These are phyloP conservation scores for Alternaria triticimaculans DNA, from an alignment of 2,329 filamentous ascomycete species.

Conservation along the genomic window DNA sequence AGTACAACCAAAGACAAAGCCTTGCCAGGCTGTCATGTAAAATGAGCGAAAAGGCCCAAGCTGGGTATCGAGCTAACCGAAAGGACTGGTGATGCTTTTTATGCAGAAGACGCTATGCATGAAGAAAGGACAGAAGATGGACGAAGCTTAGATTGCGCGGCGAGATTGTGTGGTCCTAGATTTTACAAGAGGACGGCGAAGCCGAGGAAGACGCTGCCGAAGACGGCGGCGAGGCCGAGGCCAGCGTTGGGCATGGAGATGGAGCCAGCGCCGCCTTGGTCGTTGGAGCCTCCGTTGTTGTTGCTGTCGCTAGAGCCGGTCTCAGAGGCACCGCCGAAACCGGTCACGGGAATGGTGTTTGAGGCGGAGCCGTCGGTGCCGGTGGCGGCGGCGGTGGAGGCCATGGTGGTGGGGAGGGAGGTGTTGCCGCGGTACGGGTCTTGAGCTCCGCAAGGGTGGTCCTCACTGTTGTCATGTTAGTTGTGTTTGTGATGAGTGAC, in stretches of 20 bases:
- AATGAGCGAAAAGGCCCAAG: slow-evolving; percentile 18
- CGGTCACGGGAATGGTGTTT: slow-evolving; percentile 38
- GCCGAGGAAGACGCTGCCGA: slow-evolving; percentile 63
- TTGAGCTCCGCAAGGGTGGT: slow-evolving; percentile 76
- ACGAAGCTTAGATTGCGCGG: background rate
- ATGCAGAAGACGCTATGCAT: slow-evolving; percentile 20
- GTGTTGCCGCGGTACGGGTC: slow-evolving; percentile 67
- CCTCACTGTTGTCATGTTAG: slow-evolving; percentile 41
- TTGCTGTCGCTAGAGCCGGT: slow-evolving; percentile 11
- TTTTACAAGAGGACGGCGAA: slow-evolving; percentile 56
- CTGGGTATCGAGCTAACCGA: slow-evolving; percentile 13
- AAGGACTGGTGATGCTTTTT: slow-evolving; percentile 10
- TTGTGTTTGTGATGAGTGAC: background rate
- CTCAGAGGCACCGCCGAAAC: slow-evolving; percentile 34
- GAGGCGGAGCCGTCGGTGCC: slow-evolving; percentile 39
- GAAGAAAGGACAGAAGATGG: slow-evolving; percentile 11
- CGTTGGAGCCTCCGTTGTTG: slow-evolving; percentile 27
- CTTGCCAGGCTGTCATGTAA: slow-evolving; percentile 6
- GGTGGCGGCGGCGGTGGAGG: slow-evolving; percentile 47
- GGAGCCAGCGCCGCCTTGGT: slow-evolving; percentile 40
- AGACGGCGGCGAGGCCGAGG: slow-evolving; percentile 63
- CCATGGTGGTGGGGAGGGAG: slow-evolving; percentile 57
- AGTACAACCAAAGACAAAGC: background rate
- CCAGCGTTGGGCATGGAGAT: slow-evolving; percentile 61
- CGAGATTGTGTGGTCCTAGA: background rate